These are phyloP conservation scores for Passiflora organensis DNA, from an alignment of 345 rosid species.

Conservation along the genomic window DNA sequence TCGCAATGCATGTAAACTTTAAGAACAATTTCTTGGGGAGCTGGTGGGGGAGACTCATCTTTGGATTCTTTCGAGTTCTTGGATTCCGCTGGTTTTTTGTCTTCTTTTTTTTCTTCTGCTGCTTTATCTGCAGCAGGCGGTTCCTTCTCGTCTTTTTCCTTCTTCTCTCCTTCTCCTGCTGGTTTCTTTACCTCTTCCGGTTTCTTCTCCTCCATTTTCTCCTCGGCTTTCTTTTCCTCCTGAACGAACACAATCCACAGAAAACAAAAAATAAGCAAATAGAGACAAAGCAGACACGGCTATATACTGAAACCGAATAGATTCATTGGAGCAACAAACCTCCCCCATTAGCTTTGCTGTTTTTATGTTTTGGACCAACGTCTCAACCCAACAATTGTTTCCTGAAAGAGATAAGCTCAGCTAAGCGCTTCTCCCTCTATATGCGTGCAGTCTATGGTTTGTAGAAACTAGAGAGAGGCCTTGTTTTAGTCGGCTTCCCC, in stretches of 20 bases:
- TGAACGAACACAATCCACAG: conserved; percentile 18
- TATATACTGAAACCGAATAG: not conserved
- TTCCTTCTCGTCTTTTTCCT: conserved; percentile 15
- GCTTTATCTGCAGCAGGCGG: conserved; percentile 21
- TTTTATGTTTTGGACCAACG: not conserved
- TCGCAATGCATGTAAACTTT: conserved; percentile 95
- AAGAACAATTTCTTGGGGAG: conserved; percentile 69
- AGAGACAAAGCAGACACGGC: no score
- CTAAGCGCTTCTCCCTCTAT: not conserved
- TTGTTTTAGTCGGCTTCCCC: not conserved
- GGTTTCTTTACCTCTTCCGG: conserved; percentile 35
- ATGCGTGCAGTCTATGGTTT: not conserved
- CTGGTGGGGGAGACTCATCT: conserved; percentile 41
- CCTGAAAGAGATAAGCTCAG: conserved; percentile 13
- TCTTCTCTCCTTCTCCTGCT: conserved; percentile 19
- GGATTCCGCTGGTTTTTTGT: conserved; percentile 36
- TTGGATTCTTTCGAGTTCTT: conserved; percentile 30
- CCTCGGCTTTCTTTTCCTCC: conserved; percentile 54
- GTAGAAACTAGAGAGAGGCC: not conserved
- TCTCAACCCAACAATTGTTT: not conserved
- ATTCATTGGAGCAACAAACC: conserved; percentile 24
- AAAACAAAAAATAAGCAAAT: not conserved
- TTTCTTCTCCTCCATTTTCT: conserved; percentile 30
- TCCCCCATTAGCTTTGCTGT: conserved; percentile 46
- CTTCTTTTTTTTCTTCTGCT: conserved; percentile 37